Base-by-base conservation (phyloP, 2,329 filamentous ascomycete species). In the Fusarium camptoceras region DNA sequence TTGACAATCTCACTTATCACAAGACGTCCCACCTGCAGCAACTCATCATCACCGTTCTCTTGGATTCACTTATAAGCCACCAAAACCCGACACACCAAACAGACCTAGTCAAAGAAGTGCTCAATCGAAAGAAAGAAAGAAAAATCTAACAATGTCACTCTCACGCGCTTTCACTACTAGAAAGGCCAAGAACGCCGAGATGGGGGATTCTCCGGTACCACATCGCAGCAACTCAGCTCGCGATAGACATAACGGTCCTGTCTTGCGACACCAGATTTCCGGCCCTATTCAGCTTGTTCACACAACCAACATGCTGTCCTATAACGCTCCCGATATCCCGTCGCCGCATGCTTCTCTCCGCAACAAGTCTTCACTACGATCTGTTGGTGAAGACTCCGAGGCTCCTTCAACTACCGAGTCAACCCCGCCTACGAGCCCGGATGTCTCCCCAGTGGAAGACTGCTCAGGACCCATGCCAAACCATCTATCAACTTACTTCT, bases 261-360 rank as follows among this genome's bases (percentile, higher is more conserved):
- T 80, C 46, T 69, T 89, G 72, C 88, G 91, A 63, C 80, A 86
- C 78, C 91, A 94, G 83, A 99, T 99, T 78, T 99, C 96, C 2
- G 89, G 87, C 5, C 96, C 96, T 1, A 87, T 97, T 55, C 91
- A 94, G 80, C 87, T 99, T 68, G 85, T 98, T 50, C 97, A 96
- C 64, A 97, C 95, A 8, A 98, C 96, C 73, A 99, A 98, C 81
- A 94, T 97, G 88, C 90, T 98, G 57, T 94, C 94, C 10, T 97
- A 97, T 86, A 95, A 95, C 77, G 94, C 96, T 12, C 95, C 95
- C 53, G 92, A 98, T 77, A 90, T 98, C 67, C 83, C 83, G 46
- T 85, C 98, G 68, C 83, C 84, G 46, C 85, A 76, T 76, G 79
- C 72, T 76, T 78, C 71, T n/a, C 74, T 73, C 25, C 65, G 86